Evolutionary conservation across 805 yeast species (phyloP).

Genomic region (Candida germanica): DNA sequence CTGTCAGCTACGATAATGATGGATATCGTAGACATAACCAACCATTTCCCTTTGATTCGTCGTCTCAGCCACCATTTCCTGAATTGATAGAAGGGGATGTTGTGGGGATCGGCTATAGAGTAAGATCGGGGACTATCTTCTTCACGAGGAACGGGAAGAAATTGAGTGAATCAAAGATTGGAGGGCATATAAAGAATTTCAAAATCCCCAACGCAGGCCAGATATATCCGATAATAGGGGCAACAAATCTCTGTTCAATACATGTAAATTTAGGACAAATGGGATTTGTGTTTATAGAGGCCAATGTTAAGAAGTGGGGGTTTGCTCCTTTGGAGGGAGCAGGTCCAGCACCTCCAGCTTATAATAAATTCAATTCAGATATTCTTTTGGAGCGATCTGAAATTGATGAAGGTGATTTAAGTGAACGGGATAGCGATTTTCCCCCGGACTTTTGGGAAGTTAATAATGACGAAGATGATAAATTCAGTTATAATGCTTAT

Average conservation of each 20-base stretch:
- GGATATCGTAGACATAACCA: conserved; percentile 80
- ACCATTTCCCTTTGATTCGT: conserved; percentile 68
- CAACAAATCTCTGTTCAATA: conserved; percentile 75
- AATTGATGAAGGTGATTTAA: conserved; percentile 41
- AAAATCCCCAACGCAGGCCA: conserved; percentile 44
- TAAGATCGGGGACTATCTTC: conserved; percentile 79
- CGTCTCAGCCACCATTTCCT: conserved; percentile 54
- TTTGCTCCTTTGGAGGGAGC: conserved; percentile 87
- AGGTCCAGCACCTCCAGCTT: conserved; percentile 92
- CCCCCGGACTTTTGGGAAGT: conserved; percentile 57
- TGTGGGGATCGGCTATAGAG: conserved; percentile 85
- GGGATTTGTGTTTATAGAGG: conserved; percentile 89
- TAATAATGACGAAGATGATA: conserved; percentile 21
- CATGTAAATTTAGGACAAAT: conserved; percentile 87
- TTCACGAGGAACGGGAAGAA: conserved; percentile 95
- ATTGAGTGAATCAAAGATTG: conserved; percentile 73
- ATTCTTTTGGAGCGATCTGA: conserved; percentile 68
- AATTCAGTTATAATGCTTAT: conserved; percentile 37
- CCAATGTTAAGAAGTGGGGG: conserved; percentile 93
- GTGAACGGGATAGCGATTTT: conserved; percentile 45
- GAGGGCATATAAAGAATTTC: conserved; percentile 75
- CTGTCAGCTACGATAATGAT: conserved; percentile 82
- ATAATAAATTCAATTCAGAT: conserved; percentile 75
- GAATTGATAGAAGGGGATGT: conserved; percentile 78
- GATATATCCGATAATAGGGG: conserved; percentile 86